Base-by-base conservation (phyloP, 2,329 filamentous ascomycete species). In the Pyrenophora teres region DNA sequence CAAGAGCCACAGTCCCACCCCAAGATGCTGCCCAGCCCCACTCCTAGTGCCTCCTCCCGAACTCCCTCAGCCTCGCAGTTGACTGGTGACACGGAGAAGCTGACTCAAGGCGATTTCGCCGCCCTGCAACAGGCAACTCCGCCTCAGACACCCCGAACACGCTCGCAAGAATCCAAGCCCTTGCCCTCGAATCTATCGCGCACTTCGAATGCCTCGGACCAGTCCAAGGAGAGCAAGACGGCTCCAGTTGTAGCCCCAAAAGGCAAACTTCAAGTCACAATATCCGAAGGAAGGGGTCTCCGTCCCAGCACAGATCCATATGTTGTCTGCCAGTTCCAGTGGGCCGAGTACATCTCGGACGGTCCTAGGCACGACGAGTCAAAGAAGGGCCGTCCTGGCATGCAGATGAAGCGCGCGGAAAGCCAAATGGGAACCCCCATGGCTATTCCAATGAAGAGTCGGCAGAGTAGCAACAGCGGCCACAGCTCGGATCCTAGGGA, bases 401-500 rank as follows among this genome's bases (percentile, higher is more conserved):
- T 81, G 47, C 74, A 78, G 19, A 81, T 81, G 67, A 83, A 81
- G 65, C 82, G 88, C 50, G 86, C 88, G 56, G 88, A 87, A 51
- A 94, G 90, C 69, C 91, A 96, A 64, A 88, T 87, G 25, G 90
- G 92, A 23, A 84, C 88, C 45, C 84, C 92, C 13, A 93, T 97
- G 87, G 90, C 92, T 27, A 97, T 99, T 60, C 94, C 94, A 1
- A 97, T 97, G 91, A 87, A 88, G 67, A 97, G 92, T 73, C 87
- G 94, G 48, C 94, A 97, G 72, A 97, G 93, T 77, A 97, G 93
- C 77, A 92, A 93, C 76, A 96, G 92, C 49, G 96, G 93, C 88
- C 59, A 82, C 83, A 96, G 62, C 65, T 80, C 78, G 55, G 79
- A 80, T 49, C 65, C 71, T 0, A 62, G 63, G 56, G 81, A 84